Evolutionary conservation across 2,329 filamentous ascomycete species (phyloP).

Genomic region (Colletotrichum noveboracense): DNA sequence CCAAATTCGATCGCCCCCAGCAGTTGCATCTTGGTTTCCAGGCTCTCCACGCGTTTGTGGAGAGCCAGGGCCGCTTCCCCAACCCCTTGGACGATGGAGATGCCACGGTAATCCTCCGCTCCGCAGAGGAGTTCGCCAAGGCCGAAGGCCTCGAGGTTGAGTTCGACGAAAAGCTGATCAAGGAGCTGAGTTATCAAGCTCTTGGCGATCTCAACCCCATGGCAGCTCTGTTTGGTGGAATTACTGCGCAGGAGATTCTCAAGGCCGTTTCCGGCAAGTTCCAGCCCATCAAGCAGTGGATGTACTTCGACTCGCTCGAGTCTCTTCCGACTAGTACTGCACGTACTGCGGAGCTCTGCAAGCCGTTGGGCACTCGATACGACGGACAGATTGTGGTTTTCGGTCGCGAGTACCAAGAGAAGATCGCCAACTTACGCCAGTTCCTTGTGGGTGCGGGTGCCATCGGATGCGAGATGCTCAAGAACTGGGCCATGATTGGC

Average conservation of each 20-base stretch:
- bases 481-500: conserved; percentile 99
- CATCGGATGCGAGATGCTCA: conserved; percentile 98
- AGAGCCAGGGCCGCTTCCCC: conserved; percentile 77
- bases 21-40: conserved; percentile 94
- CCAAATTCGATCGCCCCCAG: conserved; percentile 94
- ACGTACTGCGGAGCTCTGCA: conserved; percentile 87
- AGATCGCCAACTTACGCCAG: conserved; percentile 86
- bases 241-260: conserved; percentile 91
- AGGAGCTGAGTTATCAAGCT: conserved; percentile 93
- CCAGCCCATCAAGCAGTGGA: conserved; percentile 91
- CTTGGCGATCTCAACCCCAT: conserved; percentile 89
- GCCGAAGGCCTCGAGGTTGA: conserved; percentile 82
- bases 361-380: conserved; percentile 84
- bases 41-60: conserved; percentile 85
- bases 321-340: conserved; percentile 79
- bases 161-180: conserved; percentile 89
- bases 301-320: conserved; percentile 98
- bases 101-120: conserved; percentile 76
- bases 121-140: conserved; percentile 76
- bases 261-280: conserved; percentile 99
- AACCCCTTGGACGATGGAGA: conserved; percentile 85
- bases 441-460: conserved; percentile 97
- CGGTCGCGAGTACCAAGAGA: conserved; percentile 91
- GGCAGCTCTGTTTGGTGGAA: conserved; percentile 93
- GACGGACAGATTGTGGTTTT: conserved; percentile 98